Percentiles rank a stretch among this genome's conserved stretches.
Conservation (phyloP, 805 yeast genomes). For the Ogataea thermomethanolica region DNA sequence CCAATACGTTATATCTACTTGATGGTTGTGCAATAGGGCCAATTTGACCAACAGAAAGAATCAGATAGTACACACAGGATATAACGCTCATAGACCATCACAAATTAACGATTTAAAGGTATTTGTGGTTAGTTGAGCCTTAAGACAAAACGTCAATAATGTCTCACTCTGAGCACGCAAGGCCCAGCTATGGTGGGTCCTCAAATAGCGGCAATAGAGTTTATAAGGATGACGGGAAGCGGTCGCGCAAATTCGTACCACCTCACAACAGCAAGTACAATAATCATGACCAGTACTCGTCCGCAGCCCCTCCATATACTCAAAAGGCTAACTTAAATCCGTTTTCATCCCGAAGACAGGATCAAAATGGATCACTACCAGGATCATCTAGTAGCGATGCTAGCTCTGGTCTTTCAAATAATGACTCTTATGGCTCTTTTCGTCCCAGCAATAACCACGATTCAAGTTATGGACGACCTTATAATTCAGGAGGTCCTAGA, state of each 20-base stretch:
- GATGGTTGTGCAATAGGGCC: conserved; percentile 2
- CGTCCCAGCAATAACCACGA: conserved; percentile 16
- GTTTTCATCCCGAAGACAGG: conserved; percentile 30
- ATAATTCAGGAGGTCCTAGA: conserved; percentile 13
- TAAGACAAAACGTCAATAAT: neutral
- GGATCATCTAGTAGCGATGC: conserved; percentile 8
- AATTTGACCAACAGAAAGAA: neutral
- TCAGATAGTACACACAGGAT: neutral
- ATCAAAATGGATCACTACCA: conserved; percentile 9
- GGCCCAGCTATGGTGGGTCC: conserved; percentile 14
- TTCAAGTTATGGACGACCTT: conserved; percentile 12
- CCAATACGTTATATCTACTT: neutral
- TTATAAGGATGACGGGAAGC: conserved; percentile 26
- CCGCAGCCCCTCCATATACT: conserved; percentile 17
- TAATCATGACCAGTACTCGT: conserved; percentile 11
- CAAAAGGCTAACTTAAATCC: conserved; percentile 27
- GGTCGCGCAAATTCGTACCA: conserved; percentile 24
- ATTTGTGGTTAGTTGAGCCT: neutral
- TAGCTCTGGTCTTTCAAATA: conserved; percentile 2
- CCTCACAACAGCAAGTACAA: conserved; percentile 14
- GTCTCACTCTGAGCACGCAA: conserved; percentile 23
- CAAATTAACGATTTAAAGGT: no score
- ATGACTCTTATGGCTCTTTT: conserved; percentile 12
- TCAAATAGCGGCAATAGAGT: conserved; percentile 17
- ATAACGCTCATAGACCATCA: no score